These are phyloP conservation scores for Mrakia hoshinonis DNA, from an alignment of 768 basidiomycete species.

Conservation along the genomic window DNA sequence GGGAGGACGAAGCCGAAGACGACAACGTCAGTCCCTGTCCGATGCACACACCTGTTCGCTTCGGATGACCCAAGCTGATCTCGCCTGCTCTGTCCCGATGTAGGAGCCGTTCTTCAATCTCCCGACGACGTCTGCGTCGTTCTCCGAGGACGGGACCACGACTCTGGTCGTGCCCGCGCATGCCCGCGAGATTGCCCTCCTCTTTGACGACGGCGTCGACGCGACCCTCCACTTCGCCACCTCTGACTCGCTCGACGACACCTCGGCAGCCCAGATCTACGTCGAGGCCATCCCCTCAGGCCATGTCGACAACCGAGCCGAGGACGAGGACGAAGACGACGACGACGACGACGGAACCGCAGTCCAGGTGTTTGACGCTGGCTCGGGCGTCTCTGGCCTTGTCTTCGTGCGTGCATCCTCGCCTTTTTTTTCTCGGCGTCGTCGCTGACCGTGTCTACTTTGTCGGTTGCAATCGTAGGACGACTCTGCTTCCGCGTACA, in stretches of 20 bases:
- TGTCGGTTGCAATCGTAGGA: neutral
- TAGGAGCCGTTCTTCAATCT: neutral
- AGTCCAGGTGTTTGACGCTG: neutral
- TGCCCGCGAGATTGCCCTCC: constrained; percentile 12
- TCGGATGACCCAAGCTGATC: neutral
- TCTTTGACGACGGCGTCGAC: constrained; percentile 11
- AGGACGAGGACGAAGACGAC: neutral
- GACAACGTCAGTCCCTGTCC: neutral
- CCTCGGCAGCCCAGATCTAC: constrained; percentile 4
- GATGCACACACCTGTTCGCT: neutral
- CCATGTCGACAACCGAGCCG: neutral
- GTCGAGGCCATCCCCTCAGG: neutral
- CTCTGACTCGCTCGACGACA: neutral
- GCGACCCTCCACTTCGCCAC: neutral
- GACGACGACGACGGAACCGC: neutral
- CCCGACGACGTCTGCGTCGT: constrained; percentile 2
- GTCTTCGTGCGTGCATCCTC: neutral
- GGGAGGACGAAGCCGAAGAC: neutral
- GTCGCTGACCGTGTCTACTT: neutral
- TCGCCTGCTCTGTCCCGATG: neutral
- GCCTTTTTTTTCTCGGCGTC: neutral
- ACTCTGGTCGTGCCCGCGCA: neutral
- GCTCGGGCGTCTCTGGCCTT: neutral
- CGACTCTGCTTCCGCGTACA: constrained; percentile 1
- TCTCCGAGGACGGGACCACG: neutral